Percentiles rank a stretch among this genome's conserved stretches.
These are phyloP conservation scores for Nevesoporus exiguus DNA, from an alignment of 768 basidiomycete genomes.

Conservation along the genomic window DNA sequence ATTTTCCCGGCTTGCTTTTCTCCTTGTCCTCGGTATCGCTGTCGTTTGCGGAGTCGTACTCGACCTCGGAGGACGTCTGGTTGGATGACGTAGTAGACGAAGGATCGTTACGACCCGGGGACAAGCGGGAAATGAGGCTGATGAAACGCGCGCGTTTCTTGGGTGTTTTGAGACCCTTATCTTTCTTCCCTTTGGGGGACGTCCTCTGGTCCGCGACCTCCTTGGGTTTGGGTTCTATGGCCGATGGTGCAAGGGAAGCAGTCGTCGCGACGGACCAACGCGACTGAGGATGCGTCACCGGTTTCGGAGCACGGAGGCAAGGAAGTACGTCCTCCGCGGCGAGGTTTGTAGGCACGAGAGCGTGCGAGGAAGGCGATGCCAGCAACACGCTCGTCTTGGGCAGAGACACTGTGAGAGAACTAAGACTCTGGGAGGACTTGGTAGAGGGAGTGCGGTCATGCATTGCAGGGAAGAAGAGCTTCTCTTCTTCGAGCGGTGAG, in stretches of 20 bases:
- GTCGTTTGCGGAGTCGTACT: conserved; percentile 24
- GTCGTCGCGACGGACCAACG: conserved; percentile 33
- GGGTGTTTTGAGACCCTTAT: conserved; percentile 24
- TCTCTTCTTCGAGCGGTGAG: conserved; percentile 21
- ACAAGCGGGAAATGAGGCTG: conserved; percentile 31
- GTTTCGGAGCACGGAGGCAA: conserved; percentile 5
- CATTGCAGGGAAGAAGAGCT: background rate
- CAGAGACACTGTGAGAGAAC: background rate
- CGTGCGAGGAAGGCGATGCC: conserved; percentile 8
- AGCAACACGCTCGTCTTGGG: conserved; percentile 9
- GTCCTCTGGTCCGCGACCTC: conserved; percentile 9
- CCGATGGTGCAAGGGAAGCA: conserved; percentile 24
- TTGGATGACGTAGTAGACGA: conserved; percentile 5
- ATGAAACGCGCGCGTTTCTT: conserved; percentile 33
- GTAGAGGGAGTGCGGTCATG: conserved; percentile 6
- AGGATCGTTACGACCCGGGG: conserved; percentile 26
- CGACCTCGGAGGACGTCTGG: conserved; percentile 4
- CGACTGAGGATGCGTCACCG: conserved; percentile 13
- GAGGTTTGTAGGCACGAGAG: background rate
- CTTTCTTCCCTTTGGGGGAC: conserved; percentile 18
- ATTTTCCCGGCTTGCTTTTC: conserved; percentile 15
- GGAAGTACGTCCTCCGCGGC: background rate
- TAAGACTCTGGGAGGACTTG: conserved; percentile 6
- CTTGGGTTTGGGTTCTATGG: conserved; percentile 7
- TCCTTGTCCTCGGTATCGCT: conserved; percentile 20